Base-by-base conservation (phyloP, 2,329 filamentous ascomycete species). In the Emmonsiellopsis sp. region DNA sequence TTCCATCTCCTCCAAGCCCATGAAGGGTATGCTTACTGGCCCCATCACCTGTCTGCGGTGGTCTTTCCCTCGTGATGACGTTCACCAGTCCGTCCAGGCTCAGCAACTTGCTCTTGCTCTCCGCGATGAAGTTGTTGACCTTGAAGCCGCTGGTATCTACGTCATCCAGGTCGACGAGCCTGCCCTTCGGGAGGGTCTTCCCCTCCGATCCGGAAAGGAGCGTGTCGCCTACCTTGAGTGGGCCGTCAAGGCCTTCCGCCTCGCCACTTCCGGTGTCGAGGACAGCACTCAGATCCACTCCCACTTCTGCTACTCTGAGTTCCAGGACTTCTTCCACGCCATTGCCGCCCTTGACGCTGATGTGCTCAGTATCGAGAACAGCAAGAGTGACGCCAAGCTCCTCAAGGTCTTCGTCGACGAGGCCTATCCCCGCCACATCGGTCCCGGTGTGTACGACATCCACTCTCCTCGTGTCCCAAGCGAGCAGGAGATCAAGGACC, bases 301-400 rank as follows among this genome's bases (percentile, higher is more conserved):
- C 60, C 93, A 98, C 82, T 98, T 98, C 88, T 98, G 93, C 77
- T 98, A 98, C 86, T 97, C 93, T 51, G 93, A 98, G 83, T 98
- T 98, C 88, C 93, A 98, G 80, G 93, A 98, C 82, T 98, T 98
- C 84, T 98, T 98, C 90, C 89, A 97, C 78, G 93, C 93, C 77
- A 98, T 98, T 66, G 89, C 93, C 61, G 92, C 93, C 57, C 86
- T 98, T 61, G 93, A 98, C 72, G 92, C 93, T 59, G 93, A 98
- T 76, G 93, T 98, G 60, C 85, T 98, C 68, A 95, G 88, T 70
- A 98, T 98, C 66, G 93, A 98, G 86, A 98, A 98, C 88, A 94
- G 88, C 87, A 98, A 98, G 87, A 95, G 88, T 66, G 93, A 98
- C 69, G 93, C 93, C 71, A 98, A 98, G 87, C 86, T 98, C 64